These are phyloP conservation scores for Grosmannia clavigera DNA, from an alignment of 2,329 filamentous ascomycete genomes.

Conservation along the genomic window DNA sequence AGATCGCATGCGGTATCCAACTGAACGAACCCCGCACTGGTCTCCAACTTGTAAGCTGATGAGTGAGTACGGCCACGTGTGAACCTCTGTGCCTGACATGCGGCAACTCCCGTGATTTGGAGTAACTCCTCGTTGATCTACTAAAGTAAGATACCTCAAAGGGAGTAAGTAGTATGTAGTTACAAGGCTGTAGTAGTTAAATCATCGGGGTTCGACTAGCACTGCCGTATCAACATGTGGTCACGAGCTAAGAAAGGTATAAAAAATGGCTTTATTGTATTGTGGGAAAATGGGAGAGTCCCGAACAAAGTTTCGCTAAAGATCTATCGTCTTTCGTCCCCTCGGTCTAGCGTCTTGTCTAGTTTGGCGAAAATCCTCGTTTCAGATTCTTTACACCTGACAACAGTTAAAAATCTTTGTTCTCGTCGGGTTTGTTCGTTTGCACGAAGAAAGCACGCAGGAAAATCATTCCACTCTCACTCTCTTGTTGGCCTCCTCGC, in stretches of 20 bases:
- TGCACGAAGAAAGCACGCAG: not conserved
- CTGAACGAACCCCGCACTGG: too few relatives aligned
- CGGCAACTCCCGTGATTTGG: not conserved
- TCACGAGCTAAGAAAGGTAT: not conserved
- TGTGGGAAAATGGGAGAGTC: not conserved
- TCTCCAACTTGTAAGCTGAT: not conserved
- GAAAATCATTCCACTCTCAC: slow-evolving; percentile 1
- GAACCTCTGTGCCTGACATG: not conserved
- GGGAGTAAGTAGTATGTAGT: not conserved
- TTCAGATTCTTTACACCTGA: not conserved
- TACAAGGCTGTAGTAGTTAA: too few relatives aligned
- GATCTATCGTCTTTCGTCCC: not conserved
- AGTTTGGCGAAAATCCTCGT: not conserved
- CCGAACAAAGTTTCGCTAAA: not conserved
- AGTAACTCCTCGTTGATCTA: not conserved
- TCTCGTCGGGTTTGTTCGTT: not conserved
- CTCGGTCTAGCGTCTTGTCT: not conserved
- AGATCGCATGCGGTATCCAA: too few relatives aligned
- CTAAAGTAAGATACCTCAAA: not conserved
- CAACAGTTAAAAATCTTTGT: slow-evolving; percentile 1
- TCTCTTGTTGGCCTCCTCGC: slow-evolving; percentile 1
- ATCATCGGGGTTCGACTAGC: too few relatives aligned
- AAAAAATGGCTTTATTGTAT: not conserved
- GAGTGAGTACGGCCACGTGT: not conserved
- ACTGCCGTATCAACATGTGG: too few relatives aligned